Base-by-base conservation (phyloP, 306 rosid genomes). In the Sphenostylis stenocarpa region DNA sequence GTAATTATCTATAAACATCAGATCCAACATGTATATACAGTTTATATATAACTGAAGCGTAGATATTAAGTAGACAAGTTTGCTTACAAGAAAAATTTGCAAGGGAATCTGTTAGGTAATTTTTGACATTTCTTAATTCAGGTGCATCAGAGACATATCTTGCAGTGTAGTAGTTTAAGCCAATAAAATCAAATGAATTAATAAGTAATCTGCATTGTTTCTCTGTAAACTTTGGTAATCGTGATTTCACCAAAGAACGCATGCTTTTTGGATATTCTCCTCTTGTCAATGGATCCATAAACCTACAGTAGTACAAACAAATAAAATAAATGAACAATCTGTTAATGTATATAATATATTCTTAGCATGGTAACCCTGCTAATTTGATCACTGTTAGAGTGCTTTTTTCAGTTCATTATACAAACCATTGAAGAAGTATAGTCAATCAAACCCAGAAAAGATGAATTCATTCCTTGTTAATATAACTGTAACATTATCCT, bases 251-350 rank as follows among this genome's bases (percentile, higher is more conserved):
- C 4, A 84, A 76, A 1, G 70, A 41, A 26, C 82, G 58, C 91
- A 91, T 89, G 70, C 57, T 88, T 1, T 60, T 41, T 4, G 95
- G 97, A 80, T 91, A 91, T 4, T 91, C 86, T 24, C 93, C 97
- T 2, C 8, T 79, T 3, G 79, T 74, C 11, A 91, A 19, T 2
- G 95, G 95, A 7, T 82, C 88, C 87, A 89, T 73, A 24, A 73
- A 91, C 93, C 89, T 88, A 11, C 3, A 67, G 19, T 8, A n/a
- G 5, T 8, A 2, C 6, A 52, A 52, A 6, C n/a, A n/a, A n/a
- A n/a, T n/a, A n/a, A 49, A 16, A 66, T 13, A 20, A 66, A 39
- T 66, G 3, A 58, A 1, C 28, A 26, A 26, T 26, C 1, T 26
- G 1, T 26, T 26, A 26, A 2, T 26, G 28, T 26, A 41, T 36